Percentiles rank a stretch among this genome's conserved stretches.
phyloP scores from a whole-genome alignment of 1,284 basidiomycete species.

The Melanopsichium pennsylvanicum region DNA sequence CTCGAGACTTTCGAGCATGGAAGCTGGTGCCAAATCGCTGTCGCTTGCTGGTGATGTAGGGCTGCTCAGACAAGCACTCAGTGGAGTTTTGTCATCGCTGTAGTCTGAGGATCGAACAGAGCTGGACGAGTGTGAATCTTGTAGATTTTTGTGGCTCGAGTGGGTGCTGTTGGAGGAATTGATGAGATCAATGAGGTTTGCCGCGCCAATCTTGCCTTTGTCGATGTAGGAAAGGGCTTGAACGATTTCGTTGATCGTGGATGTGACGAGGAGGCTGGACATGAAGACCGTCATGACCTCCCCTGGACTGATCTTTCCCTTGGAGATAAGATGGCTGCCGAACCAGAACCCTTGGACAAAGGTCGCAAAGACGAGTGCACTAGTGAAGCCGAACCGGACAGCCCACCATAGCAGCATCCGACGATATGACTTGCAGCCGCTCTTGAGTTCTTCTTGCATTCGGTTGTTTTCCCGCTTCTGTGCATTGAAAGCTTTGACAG shows the following conservation, averaged over 20 bases:
- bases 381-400: slow-evolving; percentile 76
- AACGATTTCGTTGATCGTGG: slow-evolving; percentile 83
- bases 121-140: background rate
- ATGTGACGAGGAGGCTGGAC: slow-evolving; percentile 88
- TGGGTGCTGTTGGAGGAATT: slow-evolving; percentile 57
- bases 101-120: slow-evolving; percentile 15
- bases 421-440: slow-evolving; percentile 69
- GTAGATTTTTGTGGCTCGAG: background rate
- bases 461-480: slow-evolving; percentile 72
- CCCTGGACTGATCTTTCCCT: slow-evolving; percentile 75
- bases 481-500: slow-evolving; percentile 96
- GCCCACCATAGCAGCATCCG: slow-evolving; percentile 79
- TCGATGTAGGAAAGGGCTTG: slow-evolving; percentile 79
- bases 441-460: slow-evolving; percentile 69
- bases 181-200: slow-evolving; percentile 74
- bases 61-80: background rate
- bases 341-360: slow-evolving; percentile 98
- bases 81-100: slow-evolving; percentile 9
- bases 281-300: slow-evolving; percentile 95
- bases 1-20: slow-evolving; percentile 20
- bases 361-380: slow-evolving; percentile 78
- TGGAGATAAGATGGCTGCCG: slow-evolving; percentile 82
- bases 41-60: background rate
- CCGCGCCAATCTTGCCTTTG: slow-evolving; percentile 86
- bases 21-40: background rate